Base-by-base conservation (phyloP, 169 alveolate genomes). In the Cryptosporidium ryanae region DNA sequence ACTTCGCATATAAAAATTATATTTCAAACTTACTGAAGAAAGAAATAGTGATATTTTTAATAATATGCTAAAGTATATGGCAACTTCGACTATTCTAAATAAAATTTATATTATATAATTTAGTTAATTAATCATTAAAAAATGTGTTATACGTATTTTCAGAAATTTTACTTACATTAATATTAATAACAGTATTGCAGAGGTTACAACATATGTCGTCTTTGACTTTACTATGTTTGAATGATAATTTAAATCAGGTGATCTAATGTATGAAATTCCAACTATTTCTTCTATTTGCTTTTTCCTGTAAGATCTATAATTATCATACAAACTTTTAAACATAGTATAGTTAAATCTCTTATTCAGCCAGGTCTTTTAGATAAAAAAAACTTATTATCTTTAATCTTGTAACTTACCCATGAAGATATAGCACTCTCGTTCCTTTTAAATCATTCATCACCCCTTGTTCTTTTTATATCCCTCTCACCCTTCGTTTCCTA, bases 261-360 rank as follows among this genome's bases (percentile, higher is more conserved):
- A 55, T 17, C 71, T 38, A 76, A 76, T 76, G 25, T 76, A 76
- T 12, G 68, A 59, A 57, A 59, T 65, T 5, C 87, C 87, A 59
- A 76, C 87, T 44, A 76, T 76, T 65, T 76, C 87, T 34, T 76
- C 87, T 43, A 76, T 59, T 38, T 76, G 87, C 10, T 76, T 76
- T 49, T 76, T 76, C 38, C 87, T 57, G 63, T 59, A 55, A 17
- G 87, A 76, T 52, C 43, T 76, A 31, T 61, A 76, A 31, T 59
- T 76, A 23, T 76, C 87, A 34, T 76, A 48, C 17, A 76, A 46
- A 1, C 87, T 76, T n/a, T 55, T 25, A 18, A 27, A 55, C 29
- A 55, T 38, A 25, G 17, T 55, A 55, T 29, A 34, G n/a, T 48
- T 13, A 61, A 61, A 31, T 61, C 3, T 0, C 3, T 25, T 27